Conservation (phyloP, 768 basidiomycete genomes). For the Erythrobasidium yunnanense region DNA sequence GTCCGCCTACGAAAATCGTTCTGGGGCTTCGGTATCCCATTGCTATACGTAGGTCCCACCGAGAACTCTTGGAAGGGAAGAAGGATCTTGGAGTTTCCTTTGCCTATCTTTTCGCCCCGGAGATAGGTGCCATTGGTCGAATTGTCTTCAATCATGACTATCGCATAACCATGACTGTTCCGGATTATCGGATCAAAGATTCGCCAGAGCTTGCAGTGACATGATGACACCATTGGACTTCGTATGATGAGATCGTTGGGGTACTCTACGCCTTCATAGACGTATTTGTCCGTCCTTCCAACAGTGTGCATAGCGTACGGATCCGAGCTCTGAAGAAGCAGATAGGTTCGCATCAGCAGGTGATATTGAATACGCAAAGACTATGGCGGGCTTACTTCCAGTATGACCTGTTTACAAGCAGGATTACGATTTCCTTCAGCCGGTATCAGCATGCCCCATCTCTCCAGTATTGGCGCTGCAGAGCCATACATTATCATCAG, state of each 20-base stretch:
- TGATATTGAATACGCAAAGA: not conserved
- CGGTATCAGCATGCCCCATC: not conserved
- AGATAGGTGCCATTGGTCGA: slow-evolving; percentile 25
- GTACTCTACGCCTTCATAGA: not conserved
- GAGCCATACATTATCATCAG: not conserved
- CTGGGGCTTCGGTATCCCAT: not conserved
- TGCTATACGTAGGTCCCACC: slow-evolving; percentile 53
- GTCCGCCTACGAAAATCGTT: not conserved
- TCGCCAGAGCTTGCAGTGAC: slow-evolving; percentile 25
- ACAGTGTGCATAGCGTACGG: slow-evolving; percentile 9
- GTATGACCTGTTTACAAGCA: not conserved
- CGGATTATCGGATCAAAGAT: not conserved
- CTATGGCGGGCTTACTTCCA: not conserved
- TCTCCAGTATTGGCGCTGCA: not conserved
- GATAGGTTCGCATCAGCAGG: not conserved
- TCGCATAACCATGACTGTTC: not conserved
- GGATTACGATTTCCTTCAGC: not conserved
- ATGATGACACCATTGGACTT: not conserved
- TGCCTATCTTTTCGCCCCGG: slow-evolving; percentile 49
- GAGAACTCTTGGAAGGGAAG: slow-evolving; percentile 76
- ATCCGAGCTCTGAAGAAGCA: not conserved
- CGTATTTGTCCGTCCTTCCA: slow-evolving; percentile 1
- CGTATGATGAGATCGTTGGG: not conserved
- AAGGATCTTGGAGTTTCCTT: slow-evolving; percentile 50
- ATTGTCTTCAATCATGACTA: slow-evolving; percentile 18